Percentiles rank a stretch among this genome's conserved stretches.
phyloP scores from a whole-genome alignment of 169 alveolate species.

The Eimeria maxima region DNA sequence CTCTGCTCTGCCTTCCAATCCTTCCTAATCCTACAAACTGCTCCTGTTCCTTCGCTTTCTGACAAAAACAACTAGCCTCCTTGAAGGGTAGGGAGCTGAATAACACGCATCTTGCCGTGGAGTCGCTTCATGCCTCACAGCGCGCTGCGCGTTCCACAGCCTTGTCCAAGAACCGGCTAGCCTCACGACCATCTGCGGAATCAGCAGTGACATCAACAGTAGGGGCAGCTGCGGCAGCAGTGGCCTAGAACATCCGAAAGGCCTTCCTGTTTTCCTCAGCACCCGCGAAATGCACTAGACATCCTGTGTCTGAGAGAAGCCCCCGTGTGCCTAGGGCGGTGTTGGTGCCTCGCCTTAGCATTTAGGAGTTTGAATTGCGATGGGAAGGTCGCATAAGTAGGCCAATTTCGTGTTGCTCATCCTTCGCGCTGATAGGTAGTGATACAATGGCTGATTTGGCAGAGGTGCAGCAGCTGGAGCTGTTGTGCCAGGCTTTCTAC shows the following conservation, averaged over 20 bases:
- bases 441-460: slow-evolving; percentile 74
- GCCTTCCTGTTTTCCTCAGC: background rate
- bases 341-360: slow-evolving; percentile 16
- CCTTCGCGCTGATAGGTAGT: slow-evolving; percentile 51
- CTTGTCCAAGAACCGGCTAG: background rate
- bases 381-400: slow-evolving; percentile 63
- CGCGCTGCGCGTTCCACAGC: background rate
- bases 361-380: slow-evolving; percentile 29
- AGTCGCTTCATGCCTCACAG: background rate
- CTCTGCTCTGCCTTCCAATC: slow-evolving; percentile 20
- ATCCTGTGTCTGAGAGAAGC: background rate
- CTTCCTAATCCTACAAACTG: background rate
- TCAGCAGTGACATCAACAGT: slow-evolving; percentile 20
- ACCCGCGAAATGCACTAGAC: slow-evolving; percentile 50
- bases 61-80: background rate
- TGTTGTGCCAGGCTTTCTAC: slow-evolving; percentile 86
- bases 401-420: slow-evolving; percentile 17
- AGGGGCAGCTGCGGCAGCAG: slow-evolving; percentile 8
- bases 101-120: slow-evolving; percentile 17
- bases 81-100: slow-evolving; percentile 11
- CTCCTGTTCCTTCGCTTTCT: slow-evolving; percentile 4
- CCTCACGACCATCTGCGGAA: slow-evolving; percentile 28
- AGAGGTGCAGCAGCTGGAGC: slow-evolving; percentile 85
- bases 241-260: background rate
- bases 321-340: slow-evolving; percentile 67